These are phyloP conservation scores for Graphium sp. DNA, from an alignment of 2,329 filamentous ascomycete species.

Conservation along the genomic window DNA sequence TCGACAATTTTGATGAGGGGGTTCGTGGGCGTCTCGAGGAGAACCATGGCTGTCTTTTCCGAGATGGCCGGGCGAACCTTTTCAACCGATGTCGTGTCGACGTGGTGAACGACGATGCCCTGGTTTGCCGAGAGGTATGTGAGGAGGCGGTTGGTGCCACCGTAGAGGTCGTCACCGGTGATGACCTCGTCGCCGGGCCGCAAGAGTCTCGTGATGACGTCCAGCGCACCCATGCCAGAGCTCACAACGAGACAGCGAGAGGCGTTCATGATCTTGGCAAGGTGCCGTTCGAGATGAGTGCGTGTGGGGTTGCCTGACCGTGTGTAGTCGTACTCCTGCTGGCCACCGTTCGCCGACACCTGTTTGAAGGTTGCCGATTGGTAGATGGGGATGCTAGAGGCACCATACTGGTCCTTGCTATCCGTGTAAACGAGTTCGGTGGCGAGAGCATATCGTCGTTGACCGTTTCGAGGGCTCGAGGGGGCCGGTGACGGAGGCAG, in stretches of 20 bases:
- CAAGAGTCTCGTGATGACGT: conserved; percentile 85
- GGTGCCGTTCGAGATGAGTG: conserved; percentile 86
- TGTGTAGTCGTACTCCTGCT: conserved; percentile 91
- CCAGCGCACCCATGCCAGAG: conserved; percentile 92
- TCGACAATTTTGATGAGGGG: conserved; percentile 97
- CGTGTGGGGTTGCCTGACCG: conserved; percentile 93
- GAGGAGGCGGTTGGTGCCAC: conserved; percentile 82
- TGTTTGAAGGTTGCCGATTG: conserved; percentile 99
- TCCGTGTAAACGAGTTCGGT: conserved; percentile 97
- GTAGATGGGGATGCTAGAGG: conserved; percentile 93
- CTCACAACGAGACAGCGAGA: conserved; percentile 81
- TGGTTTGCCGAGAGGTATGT: conserved; percentile 82
- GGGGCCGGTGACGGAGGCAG: conserved; percentile 85
- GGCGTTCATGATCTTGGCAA: conserved; percentile 98
- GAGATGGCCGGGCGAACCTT: conserved; percentile 52
- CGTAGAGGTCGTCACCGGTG: conserved; percentile 92
- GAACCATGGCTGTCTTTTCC: conserved; percentile 80
- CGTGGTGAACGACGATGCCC: conserved; percentile 86
- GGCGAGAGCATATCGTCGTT: conserved; percentile 74
- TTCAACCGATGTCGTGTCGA: conserved; percentile 74
- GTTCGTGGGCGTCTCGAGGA: conserved; percentile 93
- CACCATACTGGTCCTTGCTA: conserved; percentile 89
- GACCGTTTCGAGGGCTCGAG: conserved; percentile 72
- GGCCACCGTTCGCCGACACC: conserved; percentile 58
- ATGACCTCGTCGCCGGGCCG: conserved; percentile 92